Evolutionary conservation across 495 filamentous ascomycete genomes (phyloP).

Genomic region (Aspergillus biplanus): DNA sequence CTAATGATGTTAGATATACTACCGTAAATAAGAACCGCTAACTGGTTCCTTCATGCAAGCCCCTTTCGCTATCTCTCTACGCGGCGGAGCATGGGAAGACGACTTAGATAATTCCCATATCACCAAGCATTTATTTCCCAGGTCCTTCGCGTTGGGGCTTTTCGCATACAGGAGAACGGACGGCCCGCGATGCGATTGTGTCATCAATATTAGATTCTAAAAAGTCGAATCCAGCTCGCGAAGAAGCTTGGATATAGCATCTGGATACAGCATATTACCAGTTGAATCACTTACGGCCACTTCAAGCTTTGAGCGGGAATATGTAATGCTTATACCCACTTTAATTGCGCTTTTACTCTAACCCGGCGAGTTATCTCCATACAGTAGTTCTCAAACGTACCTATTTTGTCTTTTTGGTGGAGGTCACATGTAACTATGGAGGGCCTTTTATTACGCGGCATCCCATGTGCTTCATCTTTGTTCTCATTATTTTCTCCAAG

Average conservation of each 20-base stretch:
- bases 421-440: constrained; percentile 14
- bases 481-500: constrained; percentile 12
- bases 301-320: constrained; percentile 20
- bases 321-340: constrained; percentile 26
- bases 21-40: constrained; percentile 28
- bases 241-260: constrained; percentile 29
- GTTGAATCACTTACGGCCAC: constrained; percentile 8
- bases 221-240: constrained; percentile 16
- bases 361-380: neutral
- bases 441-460: neutral
- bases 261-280: constrained; percentile 19
- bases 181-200: constrained; percentile 21
- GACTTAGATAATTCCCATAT: constrained; percentile 9
- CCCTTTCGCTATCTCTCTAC: constrained; percentile 8
- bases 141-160: neutral
- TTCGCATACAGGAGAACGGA: constrained; percentile 17
- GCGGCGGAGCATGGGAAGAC: constrained; percentile 5
- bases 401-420: neutral
- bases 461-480: constrained; percentile 16
- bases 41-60: constrained; percentile 2
- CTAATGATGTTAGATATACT: constrained; percentile 43
- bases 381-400: neutral
- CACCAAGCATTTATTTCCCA: constrained; percentile 11
- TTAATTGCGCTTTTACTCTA: neutral
- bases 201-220: constrained; percentile 21